Evolutionary conservation across 805 yeast genomes (phyloP).

Genomic region (Saturnispora dispora): DNA sequence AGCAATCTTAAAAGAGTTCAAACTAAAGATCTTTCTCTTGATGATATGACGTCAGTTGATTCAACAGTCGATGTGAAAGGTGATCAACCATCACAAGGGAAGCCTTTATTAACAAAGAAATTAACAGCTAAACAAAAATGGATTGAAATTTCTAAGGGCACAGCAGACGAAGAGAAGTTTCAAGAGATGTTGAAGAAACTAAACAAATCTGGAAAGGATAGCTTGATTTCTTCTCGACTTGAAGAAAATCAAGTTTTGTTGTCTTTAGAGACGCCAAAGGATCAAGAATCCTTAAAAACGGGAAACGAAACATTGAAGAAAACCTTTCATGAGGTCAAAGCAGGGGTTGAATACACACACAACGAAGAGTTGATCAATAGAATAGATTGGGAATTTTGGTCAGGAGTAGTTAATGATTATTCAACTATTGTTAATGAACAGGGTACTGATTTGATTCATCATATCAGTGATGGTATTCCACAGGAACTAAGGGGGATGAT

Average conservation of each 20-base stretch:
- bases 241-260: constrained; percentile 47
- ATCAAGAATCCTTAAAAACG: constrained; percentile 41
- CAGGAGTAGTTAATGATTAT: constrained; percentile 69
- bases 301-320: constrained; percentile 38
- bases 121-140: constrained; percentile 15
- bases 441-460: constrained; percentile 48
- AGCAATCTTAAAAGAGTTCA: neutral
- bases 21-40: neutral
- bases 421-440: constrained; percentile 53
- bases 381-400: constrained; percentile 85
- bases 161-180: constrained; percentile 5
- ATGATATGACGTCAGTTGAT: constrained; percentile 11
- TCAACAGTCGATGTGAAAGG: constrained; percentile 1
- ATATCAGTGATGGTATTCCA: constrained; percentile 75
- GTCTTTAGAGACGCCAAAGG: constrained; percentile 38
- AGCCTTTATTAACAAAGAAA: neutral
- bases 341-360: constrained; percentile 35
- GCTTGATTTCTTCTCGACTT: constrained; percentile 51
- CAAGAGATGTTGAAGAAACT: constrained; percentile 11
- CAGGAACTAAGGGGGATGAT: constrained; percentile 76
- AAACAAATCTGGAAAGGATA: constrained; percentile 36
- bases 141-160: constrained; percentile 17
- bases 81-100: neutral
- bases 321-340: constrained; percentile 39
- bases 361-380: constrained; percentile 26